Base-by-base conservation (phyloP, 1,139 yeast genomes). In the Suhomyces anneliseae region DNA sequence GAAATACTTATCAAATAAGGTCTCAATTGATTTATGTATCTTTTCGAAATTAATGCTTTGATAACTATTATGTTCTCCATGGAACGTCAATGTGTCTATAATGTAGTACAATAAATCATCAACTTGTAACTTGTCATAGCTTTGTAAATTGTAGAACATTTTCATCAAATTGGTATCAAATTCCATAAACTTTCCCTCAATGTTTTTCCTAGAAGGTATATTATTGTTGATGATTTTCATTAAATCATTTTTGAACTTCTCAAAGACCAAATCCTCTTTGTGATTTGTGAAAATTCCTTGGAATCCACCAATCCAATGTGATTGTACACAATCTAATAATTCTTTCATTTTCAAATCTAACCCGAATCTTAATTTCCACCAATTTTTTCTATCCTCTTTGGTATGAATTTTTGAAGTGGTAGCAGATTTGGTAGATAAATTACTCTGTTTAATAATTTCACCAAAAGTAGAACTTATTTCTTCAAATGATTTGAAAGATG, bases 241-340 rank as follows among this genome's bases (percentile, higher is more conserved):
- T 53, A 61, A 82, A 62, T 46, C 75, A 56, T 2, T 46, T 49
- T 54, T 71, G 69, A 62, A 87, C 71, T 41, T 59, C 42, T 11
- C 54, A 35, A 75, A 66, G 6, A 64, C 59, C 0, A 57, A 54
- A 9, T 56, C 57, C 29, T 69, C 63, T 1, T 57, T 54, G 10
- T 52, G 54, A 7, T 67, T 67, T 34, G 70, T 65, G 58, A 89
- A 85, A 2, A 88, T 58, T 0, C 92, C 85, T 38, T 69, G 68
- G 53, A 90, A 87, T 0, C 95, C 95, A n/a, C 95, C 92, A 39
- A 92, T 65, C 95, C 97, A 90, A 48, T 72, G 69, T 29, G 67
- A 63, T 52, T 90, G 93, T 12, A 89, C 78, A 36, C 72, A 72
- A 2, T 65, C 63, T n/a, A 92, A 62, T n/a, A 90, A 62, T 5